Percentiles rank a stretch among this genome's conserved stretches.
Evolutionary conservation across 257 asterid genomes (phyloP).

Genomic region (Capsicum baccatum): DNA sequence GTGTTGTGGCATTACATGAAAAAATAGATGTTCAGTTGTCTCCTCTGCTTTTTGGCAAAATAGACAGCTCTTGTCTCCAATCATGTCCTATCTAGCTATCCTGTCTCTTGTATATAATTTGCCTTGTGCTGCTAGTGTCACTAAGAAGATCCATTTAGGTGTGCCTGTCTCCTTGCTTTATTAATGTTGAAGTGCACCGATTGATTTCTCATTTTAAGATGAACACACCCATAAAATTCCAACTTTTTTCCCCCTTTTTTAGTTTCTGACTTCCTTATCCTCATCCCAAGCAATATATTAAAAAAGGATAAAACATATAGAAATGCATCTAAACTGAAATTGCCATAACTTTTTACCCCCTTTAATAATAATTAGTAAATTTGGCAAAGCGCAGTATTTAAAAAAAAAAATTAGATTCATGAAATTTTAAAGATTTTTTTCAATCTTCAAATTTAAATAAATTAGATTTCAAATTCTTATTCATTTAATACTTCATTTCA

Average conservation of each 20-base stretch:
- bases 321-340: no score
- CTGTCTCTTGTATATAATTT: not conserved
- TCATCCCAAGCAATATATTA: not conserved
- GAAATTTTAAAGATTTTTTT: no score
- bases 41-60: not conserved
- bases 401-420: no score
- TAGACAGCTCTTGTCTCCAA: not conserved
- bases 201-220: not conserved
- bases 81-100: not conserved
- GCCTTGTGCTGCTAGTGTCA: not conserved
- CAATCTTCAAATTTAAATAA: no score
- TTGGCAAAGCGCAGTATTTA: no score
- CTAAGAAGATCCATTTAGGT: conserved; percentile 12
- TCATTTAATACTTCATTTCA: no score
- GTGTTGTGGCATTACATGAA: not conserved
- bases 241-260: not conserved
- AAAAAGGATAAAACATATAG: no score
- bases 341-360: no score
- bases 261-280: not conserved
- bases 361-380: no score
- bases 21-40: not conserved
- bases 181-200: not conserved
- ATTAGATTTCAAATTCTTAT: no score
- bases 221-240: not conserved
- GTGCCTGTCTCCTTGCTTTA: not conserved